Evolutionary conservation across 1,284 basidiomycete genomes (phyloP).

Genomic region (Ganoderma lingzhi): DNA sequence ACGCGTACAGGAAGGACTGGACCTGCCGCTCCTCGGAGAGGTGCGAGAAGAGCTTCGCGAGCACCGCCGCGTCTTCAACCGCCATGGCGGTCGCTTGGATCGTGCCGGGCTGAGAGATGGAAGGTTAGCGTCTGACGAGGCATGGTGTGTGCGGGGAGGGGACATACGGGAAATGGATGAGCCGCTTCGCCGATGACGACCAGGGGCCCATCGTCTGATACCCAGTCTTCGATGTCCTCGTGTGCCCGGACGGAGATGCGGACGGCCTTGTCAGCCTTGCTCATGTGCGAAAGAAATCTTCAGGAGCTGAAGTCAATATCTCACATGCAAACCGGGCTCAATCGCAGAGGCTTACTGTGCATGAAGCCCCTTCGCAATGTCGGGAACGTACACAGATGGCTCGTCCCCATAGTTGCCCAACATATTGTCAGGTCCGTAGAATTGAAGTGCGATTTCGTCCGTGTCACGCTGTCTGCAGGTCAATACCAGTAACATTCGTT

Average conservation of each 20-base stretch:
- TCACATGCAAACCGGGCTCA: not conserved
- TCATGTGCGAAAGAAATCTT: conserved; percentile 41
- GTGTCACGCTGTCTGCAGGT: conserved; percentile 18
- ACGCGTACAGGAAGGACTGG: conserved; percentile 55
- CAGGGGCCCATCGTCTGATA: conserved; percentile 35
- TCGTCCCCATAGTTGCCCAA: conserved; percentile 23
- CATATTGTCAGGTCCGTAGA: conserved; percentile 20
- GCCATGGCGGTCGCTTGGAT: conserved; percentile 50
- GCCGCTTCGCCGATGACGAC: conserved; percentile 48
- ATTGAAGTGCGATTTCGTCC: conserved; percentile 25
- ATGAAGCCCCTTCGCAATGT: conserved; percentile 7
- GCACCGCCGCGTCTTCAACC: conserved; percentile 63
- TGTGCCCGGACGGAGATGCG: conserved; percentile 26
- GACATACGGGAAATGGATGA: conserved; percentile 58
- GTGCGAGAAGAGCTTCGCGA: conserved; percentile 66
- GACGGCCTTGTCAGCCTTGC: conserved; percentile 33
- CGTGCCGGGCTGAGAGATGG: conserved; percentile 40
- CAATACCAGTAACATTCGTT: not conserved
- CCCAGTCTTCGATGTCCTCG: conserved; percentile 40
- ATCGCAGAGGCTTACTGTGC: conserved; percentile 1
- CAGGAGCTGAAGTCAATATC: conserved; percentile 32
- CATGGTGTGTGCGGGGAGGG: conserved; percentile 31
- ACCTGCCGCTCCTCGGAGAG: conserved; percentile 60
- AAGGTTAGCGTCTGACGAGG: not conserved
- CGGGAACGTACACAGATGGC: conserved; percentile 12